phyloP scores from a whole-genome alignment of 2,329 filamentous ascomycete species.

The Falciphora oryzae region DNA sequence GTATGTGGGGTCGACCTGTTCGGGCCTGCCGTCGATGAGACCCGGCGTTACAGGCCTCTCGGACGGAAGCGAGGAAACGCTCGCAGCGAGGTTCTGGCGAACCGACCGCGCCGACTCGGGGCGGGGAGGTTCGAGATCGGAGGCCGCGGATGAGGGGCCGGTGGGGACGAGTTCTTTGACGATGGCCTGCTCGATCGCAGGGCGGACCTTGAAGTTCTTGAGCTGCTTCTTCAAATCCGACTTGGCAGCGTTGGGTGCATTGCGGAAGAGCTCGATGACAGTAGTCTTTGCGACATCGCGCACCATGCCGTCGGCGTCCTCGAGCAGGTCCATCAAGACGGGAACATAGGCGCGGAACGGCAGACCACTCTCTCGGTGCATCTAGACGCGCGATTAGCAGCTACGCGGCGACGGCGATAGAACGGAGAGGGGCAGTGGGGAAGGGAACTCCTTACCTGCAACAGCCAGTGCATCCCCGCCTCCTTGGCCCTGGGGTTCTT shows the following conservation, averaged over 20 bases:
- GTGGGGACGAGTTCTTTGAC: constrained; percentile 63
- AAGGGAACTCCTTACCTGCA: constrained; percentile 51
- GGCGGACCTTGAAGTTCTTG: constrained; percentile 76
- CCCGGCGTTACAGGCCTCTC: constrained; percentile 56
- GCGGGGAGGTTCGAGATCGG: constrained; percentile 27
- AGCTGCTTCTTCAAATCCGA: constrained; percentile 84
- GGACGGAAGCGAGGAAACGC: constrained; percentile 40
- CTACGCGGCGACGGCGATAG: constrained; percentile 11
- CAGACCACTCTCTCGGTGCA: constrained; percentile 73
- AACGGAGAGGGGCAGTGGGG: constrained; percentile 2
- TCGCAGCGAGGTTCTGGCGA: constrained; percentile 40
- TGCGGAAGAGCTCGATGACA: constrained; percentile 81
- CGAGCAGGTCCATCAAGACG: constrained; percentile 75
- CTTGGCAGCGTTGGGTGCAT: constrained; percentile 76
- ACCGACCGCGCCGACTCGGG: constrained; percentile 19
- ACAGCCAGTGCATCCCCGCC: constrained; percentile 76
- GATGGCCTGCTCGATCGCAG: constrained; percentile 78
- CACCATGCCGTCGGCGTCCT: constrained; percentile 84
- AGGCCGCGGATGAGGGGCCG: constrained; percentile 27
- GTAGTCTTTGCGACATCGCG: constrained; percentile 77
- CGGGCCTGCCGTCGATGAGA: constrained; percentile 53
- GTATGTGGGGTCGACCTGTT: constrained; percentile 72
- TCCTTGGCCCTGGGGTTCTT: constrained; percentile 84
- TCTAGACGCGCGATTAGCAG: constrained; percentile 41
- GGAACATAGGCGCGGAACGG: constrained; percentile 81